Evolutionary conservation across 495 filamentous ascomycete genomes (phyloP).

Genomic region (Aspergillus wentii): DNA sequence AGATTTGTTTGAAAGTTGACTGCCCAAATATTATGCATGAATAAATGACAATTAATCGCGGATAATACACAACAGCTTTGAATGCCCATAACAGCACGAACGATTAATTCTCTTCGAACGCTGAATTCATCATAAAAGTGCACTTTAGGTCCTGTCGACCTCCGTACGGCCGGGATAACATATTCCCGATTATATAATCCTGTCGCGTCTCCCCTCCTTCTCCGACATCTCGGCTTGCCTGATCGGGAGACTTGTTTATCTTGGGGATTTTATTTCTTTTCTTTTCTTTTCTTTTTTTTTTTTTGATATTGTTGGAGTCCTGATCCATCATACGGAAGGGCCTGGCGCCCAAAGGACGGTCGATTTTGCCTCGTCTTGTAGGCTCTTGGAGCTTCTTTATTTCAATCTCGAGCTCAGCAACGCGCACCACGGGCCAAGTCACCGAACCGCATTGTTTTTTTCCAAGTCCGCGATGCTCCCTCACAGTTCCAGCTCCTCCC

Average conservation of each 20-base stretch:
- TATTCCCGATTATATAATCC: constrained; percentile 4
- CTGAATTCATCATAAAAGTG: too few relatives aligned
- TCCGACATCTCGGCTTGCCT: constrained; percentile 13
- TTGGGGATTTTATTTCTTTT: constrained; percentile 2
- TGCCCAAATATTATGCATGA: too few relatives aligned
- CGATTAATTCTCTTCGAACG: too few relatives aligned
- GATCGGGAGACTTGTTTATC: constrained; percentile 37
- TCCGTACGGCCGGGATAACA: constrained; percentile 4
- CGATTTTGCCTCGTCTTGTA: too few relatives aligned
- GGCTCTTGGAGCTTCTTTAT: too few relatives aligned
- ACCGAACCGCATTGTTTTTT: constrained; percentile 6
- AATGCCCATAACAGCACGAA: too few relatives aligned
- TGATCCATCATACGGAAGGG: neutral
- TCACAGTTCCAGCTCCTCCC: constrained; percentile 39
- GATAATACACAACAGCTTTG: too few relatives aligned
- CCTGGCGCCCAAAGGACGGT: neutral
- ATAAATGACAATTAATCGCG: too few relatives aligned
- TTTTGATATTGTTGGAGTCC: constrained; percentile 1
- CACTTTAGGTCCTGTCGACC: neutral
- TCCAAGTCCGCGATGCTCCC: constrained; percentile 21
- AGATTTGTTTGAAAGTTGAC: too few relatives aligned
- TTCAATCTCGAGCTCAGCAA: neutral
- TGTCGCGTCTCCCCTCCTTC: constrained; percentile 1
- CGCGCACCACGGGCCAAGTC: constrained; percentile 15
- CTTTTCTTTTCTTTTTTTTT: constrained; percentile 12